phyloP scores from a whole-genome alignment of 2,329 filamentous ascomycete species.

The Xylariomycetidae sp. region DNA sequence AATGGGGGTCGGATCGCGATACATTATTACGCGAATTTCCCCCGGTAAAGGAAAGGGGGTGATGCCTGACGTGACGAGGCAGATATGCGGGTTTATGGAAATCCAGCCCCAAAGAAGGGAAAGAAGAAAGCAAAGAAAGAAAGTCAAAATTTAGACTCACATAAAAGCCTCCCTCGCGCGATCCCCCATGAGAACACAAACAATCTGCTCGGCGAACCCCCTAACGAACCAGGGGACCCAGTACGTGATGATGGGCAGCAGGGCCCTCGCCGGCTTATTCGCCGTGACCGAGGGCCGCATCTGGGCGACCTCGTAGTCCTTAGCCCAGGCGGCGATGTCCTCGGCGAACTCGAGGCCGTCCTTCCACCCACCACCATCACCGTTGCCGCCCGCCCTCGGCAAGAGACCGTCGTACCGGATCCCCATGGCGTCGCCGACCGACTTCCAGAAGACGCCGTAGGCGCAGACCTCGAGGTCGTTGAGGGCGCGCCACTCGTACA shows the following conservation, averaged over 20 bases:
- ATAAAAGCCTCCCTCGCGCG: slow-evolving; percentile 61
- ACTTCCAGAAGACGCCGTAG: slow-evolving; percentile 66
- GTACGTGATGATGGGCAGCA: slow-evolving; percentile 57
- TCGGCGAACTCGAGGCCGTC: slow-evolving; percentile 49
- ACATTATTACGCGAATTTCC: too few species aligned
- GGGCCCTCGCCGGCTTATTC: slow-evolving; percentile 50
- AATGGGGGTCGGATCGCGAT: too few species aligned
- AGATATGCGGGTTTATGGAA: too few species aligned
- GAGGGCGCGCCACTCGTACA: slow-evolving; percentile 66
- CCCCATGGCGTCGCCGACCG: slow-evolving; percentile 64
- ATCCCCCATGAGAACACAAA: slow-evolving; percentile 60
- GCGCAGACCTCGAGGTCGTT: slow-evolving; percentile 66
- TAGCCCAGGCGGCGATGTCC: slow-evolving; percentile 43
- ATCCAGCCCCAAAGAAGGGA: neutral
- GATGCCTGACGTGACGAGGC: too few species aligned
- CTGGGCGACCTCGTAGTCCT: slow-evolving; percentile 51
- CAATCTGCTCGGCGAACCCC: slow-evolving; percentile 42
- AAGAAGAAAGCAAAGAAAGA: neutral
- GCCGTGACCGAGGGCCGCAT: slow-evolving; percentile 53
- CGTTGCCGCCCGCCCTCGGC: slow-evolving; percentile 8
- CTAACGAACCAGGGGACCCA: slow-evolving; percentile 43
- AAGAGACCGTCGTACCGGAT: slow-evolving; percentile 47
- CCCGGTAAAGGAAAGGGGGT: too few species aligned
- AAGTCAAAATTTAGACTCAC: slow-evolving; percentile 35
- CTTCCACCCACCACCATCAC: too few species aligned